Evolutionary conservation across 129 eudicot species (phyloP).

Genomic region (Escallonia herrerae): DNA sequence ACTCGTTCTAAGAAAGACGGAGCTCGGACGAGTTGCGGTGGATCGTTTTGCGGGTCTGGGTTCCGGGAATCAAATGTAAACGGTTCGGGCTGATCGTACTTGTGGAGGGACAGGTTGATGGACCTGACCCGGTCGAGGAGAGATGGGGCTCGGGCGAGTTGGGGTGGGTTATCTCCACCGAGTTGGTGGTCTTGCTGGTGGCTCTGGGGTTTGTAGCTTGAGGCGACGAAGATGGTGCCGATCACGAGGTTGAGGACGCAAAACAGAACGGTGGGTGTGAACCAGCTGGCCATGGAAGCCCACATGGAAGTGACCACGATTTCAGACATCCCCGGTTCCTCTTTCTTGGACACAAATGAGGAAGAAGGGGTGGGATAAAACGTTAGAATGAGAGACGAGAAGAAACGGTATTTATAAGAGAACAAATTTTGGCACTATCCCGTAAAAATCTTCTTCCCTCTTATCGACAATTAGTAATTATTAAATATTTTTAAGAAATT

Average conservation of each 20-base stretch:
- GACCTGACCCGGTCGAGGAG: slow-evolving; percentile 23
- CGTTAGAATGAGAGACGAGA: slow-evolving; percentile 11
- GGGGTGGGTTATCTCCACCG: slow-evolving; percentile 3
- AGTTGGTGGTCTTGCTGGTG: background rate
- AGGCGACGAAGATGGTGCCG: slow-evolving; percentile 40
- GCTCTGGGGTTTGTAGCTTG: slow-evolving; percentile 17
- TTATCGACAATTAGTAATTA: too few relatives aligned
- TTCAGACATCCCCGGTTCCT: background rate
- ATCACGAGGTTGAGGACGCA: slow-evolving; percentile 58
- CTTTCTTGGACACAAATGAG: background rate
- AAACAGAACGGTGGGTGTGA: slow-evolving; percentile 35
- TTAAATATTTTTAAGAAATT: too few relatives aligned
- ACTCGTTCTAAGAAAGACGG: slow-evolving; percentile 30
- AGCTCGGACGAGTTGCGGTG: slow-evolving; percentile 1
- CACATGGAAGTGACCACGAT: slow-evolving; percentile 3
- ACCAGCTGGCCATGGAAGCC: slow-evolving; percentile 8
- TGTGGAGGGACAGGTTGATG: slow-evolving; percentile 5
- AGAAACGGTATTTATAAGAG: too few relatives aligned
- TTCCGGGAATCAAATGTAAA: background rate
- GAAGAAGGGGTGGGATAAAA: slow-evolving; percentile 15
- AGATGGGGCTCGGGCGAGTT: slow-evolving; percentile 19
- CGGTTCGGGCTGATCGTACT: background rate
- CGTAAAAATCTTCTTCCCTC: background rate
- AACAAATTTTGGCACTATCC: too few relatives aligned
- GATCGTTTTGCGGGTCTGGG: too few relatives aligned